Evolutionary conservation across 352 stramenopile genomes (phyloP).

Genomic region (Albugo laibachii): DNA sequence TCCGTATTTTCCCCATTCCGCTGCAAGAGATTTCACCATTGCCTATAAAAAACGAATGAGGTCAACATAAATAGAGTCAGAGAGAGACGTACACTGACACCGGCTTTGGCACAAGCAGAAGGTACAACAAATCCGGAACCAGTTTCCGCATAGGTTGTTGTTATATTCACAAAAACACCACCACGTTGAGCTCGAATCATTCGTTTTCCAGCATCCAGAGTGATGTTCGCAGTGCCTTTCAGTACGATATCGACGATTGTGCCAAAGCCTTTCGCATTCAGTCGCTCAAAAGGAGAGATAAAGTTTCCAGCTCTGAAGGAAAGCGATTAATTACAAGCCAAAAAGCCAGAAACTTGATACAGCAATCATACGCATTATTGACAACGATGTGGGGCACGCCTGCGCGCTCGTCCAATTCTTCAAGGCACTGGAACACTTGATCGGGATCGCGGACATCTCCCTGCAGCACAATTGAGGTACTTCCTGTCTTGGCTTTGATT

Average conservation of each 20-base stretch:
- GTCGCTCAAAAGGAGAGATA: constrained; percentile 76
- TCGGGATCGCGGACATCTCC: constrained; percentile 81
- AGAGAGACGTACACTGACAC: constrained; percentile 45
- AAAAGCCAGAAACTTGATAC: constrained; percentile 7
- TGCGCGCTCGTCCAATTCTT: constrained; percentile 38
- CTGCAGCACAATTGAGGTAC: constrained; percentile 37
- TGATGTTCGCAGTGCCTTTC: constrained; percentile 71
- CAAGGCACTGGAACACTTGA: constrained; percentile 72
- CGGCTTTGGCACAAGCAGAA: constrained; percentile 88
- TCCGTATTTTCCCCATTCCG: constrained; percentile 91
- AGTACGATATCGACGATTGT: constrained; percentile 94
- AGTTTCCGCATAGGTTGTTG: constrained; percentile 87
- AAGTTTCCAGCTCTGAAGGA: constrained; percentile 85
- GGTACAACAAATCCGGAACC: constrained; percentile 90
- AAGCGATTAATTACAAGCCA: no score
- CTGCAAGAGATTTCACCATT: constrained; percentile 87
- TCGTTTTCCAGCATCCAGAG: constrained; percentile 51
- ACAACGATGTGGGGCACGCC: constrained; percentile 62
- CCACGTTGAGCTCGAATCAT: constrained; percentile 54
- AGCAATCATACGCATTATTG: constrained; percentile 32
- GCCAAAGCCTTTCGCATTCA: constrained; percentile 88
- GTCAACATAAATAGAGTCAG: no score
- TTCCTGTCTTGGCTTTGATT: constrained; percentile 44
- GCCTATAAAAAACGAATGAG: constrained; percentile 27
- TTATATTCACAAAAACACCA: constrained; percentile 93